Evolutionary conservation across 768 basidiomycete species (phyloP).

Genomic region (Neoboletus brunneissimus): DNA sequence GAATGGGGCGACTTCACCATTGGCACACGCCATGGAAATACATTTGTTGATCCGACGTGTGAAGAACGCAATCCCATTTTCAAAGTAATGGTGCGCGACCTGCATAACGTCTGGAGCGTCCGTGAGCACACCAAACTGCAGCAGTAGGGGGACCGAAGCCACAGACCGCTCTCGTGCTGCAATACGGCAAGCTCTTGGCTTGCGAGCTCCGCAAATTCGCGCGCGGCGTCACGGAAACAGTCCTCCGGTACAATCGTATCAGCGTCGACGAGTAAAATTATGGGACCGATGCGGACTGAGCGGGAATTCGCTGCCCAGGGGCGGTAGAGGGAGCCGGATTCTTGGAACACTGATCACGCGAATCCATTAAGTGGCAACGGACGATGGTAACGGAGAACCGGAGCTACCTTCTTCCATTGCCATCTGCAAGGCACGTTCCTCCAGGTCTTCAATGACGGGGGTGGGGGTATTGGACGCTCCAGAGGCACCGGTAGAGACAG

Average conservation of each 20-base stretch:
- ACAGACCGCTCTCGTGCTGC: conserved; percentile 79
- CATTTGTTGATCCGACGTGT: conserved; percentile 83
- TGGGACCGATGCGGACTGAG: conserved; percentile 68
- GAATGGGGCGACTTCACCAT: conserved; percentile 75
- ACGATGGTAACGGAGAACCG: conserved; percentile 32
- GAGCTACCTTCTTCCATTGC: conserved; percentile 50
- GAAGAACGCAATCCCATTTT: conserved; percentile 87
- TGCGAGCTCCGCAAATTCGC: conserved; percentile 78
- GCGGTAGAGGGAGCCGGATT: conserved; percentile 53
- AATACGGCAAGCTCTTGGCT: conserved; percentile 67
- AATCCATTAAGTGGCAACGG: conserved; percentile 39
- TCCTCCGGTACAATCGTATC: conserved; percentile 91
- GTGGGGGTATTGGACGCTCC: conserved; percentile 8
- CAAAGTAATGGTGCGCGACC: conserved; percentile 86
- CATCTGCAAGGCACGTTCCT: conserved; percentile 48
- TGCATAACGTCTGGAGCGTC: conserved; percentile 75
- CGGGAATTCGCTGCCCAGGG: conserved; percentile 79
- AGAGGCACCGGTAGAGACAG: conserved; percentile 1
- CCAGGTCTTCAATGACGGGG: conserved; percentile 37
- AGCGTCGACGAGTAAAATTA: conserved; percentile 82
- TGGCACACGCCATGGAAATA: conserved; percentile 77
- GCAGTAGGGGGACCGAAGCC: conserved; percentile 29
- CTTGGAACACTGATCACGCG: conserved; percentile 43
- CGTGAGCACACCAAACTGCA: conserved; percentile 3
- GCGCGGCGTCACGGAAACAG: conserved; percentile 86